phyloP scores from a whole-genome alignment of 2,329 filamentous ascomycete species.

The Penicillium sp. region DNA sequence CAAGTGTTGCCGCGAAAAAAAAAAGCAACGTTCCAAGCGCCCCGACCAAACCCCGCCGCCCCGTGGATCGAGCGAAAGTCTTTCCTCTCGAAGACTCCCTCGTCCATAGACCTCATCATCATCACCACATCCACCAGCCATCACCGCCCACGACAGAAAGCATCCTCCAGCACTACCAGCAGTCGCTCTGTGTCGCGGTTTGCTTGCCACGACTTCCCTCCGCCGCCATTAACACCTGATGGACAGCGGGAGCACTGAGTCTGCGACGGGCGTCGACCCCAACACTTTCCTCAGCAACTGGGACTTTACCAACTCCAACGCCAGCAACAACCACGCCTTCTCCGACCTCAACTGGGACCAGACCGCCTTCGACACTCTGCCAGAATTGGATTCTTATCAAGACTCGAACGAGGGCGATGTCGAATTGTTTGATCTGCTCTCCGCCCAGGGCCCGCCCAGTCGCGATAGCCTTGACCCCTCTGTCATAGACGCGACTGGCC shows the following conservation, averaged over 20 bases:
- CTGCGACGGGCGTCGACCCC: slow-evolving; percentile 38
- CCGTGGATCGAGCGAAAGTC: not conserved
- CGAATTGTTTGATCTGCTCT: slow-evolving; percentile 31
- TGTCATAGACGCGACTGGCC: slow-evolving; percentile 22
- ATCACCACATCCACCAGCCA: not conserved
- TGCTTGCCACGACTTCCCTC: slow-evolving; percentile 2
- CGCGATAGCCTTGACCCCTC: slow-evolving; percentile 19
- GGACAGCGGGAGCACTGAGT: slow-evolving; percentile 22
- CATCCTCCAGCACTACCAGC: not conserved
- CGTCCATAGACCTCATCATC: not conserved
- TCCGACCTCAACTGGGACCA: slow-evolving; percentile 35
- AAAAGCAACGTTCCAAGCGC: not conserved
- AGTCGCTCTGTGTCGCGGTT: slow-evolving; percentile 1
- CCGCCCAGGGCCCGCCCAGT: slow-evolving; percentile 27
- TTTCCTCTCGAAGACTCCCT: not conserved
- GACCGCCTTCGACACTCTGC: slow-evolving; percentile 31
- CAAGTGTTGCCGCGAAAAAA: not conserved
- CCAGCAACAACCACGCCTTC: slow-evolving; percentile 27
- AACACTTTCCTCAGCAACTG: slow-evolving; percentile 38
- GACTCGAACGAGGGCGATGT: slow-evolving; percentile 36
- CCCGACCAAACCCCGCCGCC: not conserved
- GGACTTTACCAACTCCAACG: slow-evolving; percentile 22
- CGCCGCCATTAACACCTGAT: slow-evolving; percentile 5
- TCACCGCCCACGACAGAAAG: not conserved
- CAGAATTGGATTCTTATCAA: slow-evolving; percentile 38